Evolutionary conservation across 345 rosid species (phyloP), one percentile per base, ranked within the genome.

Genomic region (Citrus reticulata): DNA sequence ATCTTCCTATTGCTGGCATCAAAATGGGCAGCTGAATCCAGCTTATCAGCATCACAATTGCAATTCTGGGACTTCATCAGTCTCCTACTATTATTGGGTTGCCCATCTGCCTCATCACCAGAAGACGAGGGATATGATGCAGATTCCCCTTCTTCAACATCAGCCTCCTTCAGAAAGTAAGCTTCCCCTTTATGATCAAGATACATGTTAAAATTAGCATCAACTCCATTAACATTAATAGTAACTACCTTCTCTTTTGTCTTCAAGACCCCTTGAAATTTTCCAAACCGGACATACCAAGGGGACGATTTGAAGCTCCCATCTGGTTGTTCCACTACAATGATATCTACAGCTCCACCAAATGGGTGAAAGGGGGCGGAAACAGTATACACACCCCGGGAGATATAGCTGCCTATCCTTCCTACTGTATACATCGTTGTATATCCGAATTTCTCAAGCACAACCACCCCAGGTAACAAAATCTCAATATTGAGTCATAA

Each of bases 271-370:
- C 99, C 99, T 85, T 94, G 99, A 83, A 96, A 96, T 82, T 94
- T 96, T 62, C 99, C 99, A 70, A 96, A 96, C 76, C 90, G 75
- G 25, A 96, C 93, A 81, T 92, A 91, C 99, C 99, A 96, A 80
- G 99, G 99, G n/a, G 99, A 94, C 4, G 99, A 93, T 81, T 89
- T 94, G 84, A 94, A 94, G 73, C 92, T 85, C 75, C 99, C 98
- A 80, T 96, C 99, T 9, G 93, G 97, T 77, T 96, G 99, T 35
- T 94, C 94, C 30, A 96, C 98, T 5, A 93, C 98, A 83, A 96
- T 88, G 35, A 96, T 88, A 89, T 96, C 99, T 60, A 94, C 97
- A 79, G 98, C 99, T 65, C 99, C 99, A 59, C 99, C 99, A 79
- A 96, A 96, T 1, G 98, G 97, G 79, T 96, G 99, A 74, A 96